Conservation (phyloP, 1,284 basidiomycete species). For the Tilletia indica region DNA sequence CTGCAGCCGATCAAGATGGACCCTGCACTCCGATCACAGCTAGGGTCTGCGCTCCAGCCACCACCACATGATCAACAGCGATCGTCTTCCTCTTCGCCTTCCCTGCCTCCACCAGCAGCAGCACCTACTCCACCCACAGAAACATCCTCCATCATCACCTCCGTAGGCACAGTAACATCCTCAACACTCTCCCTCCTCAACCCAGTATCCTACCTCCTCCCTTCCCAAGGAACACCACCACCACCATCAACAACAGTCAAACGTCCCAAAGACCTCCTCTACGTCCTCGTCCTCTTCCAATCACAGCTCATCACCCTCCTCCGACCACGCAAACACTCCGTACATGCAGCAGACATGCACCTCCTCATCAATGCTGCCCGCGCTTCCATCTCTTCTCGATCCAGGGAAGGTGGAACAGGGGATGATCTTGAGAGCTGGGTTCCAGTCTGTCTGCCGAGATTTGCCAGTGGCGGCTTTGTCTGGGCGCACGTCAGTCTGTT, state of each 20-base stretch:
- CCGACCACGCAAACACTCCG: slow-evolving; percentile 85
- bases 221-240: not conserved
- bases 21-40: not conserved
- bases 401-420: slow-evolving; percentile 59
- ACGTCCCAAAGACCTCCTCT: slow-evolving; percentile 71
- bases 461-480: slow-evolving; percentile 83
- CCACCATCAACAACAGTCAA: slow-evolving; percentile 55
- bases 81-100: not conserved
- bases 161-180: slow-evolving; percentile 61
- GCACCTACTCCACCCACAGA: not conserved
- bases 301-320: slow-evolving; percentile 82
- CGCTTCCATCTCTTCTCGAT: slow-evolving; percentile 61
- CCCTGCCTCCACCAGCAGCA: not conserved
- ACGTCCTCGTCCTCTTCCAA: slow-evolving; percentile 77
- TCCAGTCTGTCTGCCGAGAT: slow-evolving; percentile 92
- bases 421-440: slow-evolving; percentile 80
- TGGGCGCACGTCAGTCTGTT: slow-evolving; percentile 59
- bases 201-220: slow-evolving; percentile 61
- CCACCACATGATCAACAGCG: not conserved
- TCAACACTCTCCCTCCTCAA: slow-evolving; percentile 66
- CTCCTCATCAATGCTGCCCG: slow-evolving; percentile 55
- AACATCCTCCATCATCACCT: not conserved
- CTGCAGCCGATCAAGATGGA: slow-evolving; percentile 10
- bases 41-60: not conserved
- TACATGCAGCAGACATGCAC: slow-evolving; percentile 69